Percentiles rank a stretch among this genome's conserved stretches.
Conservation (phyloP, 768 basidiomycete genomes). For the Mycena galopus region DNA sequence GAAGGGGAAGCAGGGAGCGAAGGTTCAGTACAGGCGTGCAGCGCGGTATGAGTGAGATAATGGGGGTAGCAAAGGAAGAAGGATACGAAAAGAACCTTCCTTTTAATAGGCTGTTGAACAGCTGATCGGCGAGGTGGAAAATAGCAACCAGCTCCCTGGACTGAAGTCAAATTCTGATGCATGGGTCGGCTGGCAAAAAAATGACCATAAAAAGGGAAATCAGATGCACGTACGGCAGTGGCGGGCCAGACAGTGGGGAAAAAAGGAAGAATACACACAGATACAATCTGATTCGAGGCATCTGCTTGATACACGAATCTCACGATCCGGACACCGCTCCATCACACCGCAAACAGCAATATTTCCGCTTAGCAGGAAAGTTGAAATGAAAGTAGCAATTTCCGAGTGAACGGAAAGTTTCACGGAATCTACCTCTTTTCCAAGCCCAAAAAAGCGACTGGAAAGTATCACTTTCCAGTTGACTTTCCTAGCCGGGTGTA, state of each 20-base stretch:
- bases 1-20: background rate
- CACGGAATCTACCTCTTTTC: too few relatives aligned
- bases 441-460: too few relatives aligned
- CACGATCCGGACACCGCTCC: too few relatives aligned
- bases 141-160: background rate
- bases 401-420: too few relatives aligned
- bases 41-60: background rate
- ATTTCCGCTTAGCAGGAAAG: too few relatives aligned
- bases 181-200: background rate
- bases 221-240: background rate
- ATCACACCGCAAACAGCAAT: too few relatives aligned
- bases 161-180: background rate
- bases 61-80: background rate
- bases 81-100: background rate
- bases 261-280: background rate
- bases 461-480: too few relatives aligned
- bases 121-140: background rate
- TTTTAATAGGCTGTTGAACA: background rate
- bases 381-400: too few relatives aligned
- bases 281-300: too few relatives aligned
- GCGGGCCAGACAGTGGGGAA: background rate
- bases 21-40: background rate
- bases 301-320: too few relatives aligned
- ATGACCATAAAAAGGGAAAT: background rate
- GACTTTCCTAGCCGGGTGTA: too few relatives aligned